phyloP scores from a whole-genome alignment of 2,329 filamentous ascomycete species.

The Trichoderma citrinoviride region DNA sequence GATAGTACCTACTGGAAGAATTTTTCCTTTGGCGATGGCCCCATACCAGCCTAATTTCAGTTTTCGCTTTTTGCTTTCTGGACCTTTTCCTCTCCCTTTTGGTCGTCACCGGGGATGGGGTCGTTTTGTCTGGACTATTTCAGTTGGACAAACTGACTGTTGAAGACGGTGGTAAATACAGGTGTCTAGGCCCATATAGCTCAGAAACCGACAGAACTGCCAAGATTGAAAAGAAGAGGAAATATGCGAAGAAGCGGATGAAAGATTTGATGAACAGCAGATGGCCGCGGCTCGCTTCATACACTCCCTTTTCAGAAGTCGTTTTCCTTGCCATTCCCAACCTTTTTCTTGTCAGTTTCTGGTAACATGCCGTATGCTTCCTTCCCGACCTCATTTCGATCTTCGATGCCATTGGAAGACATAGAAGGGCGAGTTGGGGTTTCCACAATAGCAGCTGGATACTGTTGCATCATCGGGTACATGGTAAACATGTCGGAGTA shows the following conservation, averaged over 20 bases:
- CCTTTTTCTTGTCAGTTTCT: not conserved
- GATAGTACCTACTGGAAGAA: no score
- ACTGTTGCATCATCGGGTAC: constrained; percentile 27
- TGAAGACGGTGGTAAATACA: not conserved
- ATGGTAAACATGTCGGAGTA: constrained; percentile 21
- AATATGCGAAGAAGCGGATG: not conserved
- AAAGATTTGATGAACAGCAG: not conserved
- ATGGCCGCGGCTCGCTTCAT: not conserved
- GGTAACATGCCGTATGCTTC: not conserved
- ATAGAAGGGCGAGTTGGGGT: constrained; percentile 11
- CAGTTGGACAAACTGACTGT: no score
- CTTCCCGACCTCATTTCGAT: not conserved
- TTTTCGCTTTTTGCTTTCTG: no score
- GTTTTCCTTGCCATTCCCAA: constrained; percentile 5
- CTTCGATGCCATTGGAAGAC: not conserved
- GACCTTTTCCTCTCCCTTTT: no score
- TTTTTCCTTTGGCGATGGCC: no score
- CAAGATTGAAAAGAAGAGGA: not conserved
- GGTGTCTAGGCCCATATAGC: not conserved
- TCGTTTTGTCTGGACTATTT: no score
- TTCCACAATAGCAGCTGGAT: not conserved
- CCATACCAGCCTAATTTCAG: no score
- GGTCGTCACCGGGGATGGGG: no score
- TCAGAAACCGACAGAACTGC: not conserved
- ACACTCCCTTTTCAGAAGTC: not conserved